Evolutionary conservation across 768 basidiomycete species (phyloP).

Genomic region (Boletus bicolor): DNA sequence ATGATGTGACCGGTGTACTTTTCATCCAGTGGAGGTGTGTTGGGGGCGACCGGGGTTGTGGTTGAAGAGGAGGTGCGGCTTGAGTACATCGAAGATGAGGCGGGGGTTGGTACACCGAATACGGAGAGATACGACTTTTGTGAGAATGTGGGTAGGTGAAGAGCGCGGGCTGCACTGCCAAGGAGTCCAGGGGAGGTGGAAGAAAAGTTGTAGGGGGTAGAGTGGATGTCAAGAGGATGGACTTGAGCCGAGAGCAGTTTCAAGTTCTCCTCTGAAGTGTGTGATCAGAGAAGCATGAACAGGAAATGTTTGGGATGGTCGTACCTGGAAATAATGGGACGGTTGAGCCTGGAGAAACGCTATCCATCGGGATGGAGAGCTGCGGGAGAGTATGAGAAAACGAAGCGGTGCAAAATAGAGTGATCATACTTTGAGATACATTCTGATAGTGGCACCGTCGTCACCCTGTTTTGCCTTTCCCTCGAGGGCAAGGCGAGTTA

Average conservation of each 20-base stretch:
- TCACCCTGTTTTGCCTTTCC: conserved; percentile 65
- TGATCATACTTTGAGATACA: conserved; percentile 69
- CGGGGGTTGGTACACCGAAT: conserved; percentile 42
- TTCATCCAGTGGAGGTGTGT: conserved; percentile 50
- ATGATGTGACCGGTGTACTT: conserved; percentile 74
- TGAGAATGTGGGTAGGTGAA: conserved; percentile 62
- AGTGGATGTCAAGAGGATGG: conserved; percentile 70
- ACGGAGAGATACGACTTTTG: conserved; percentile 58
- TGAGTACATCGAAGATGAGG: conserved; percentile 27
- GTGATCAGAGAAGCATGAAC: background rate
- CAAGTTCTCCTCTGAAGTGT: conserved; percentile 65
- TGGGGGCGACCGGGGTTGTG: conserved; percentile 24
- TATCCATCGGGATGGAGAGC: conserved; percentile 69
- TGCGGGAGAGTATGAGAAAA: conserved; percentile 23
- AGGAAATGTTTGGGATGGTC: conserved; percentile 6
- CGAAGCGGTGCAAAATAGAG: background rate
- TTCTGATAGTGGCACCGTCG: conserved; percentile 64
- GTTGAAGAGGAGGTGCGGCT: conserved; percentile 40
- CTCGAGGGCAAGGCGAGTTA: conserved; percentile 71
- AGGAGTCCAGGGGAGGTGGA: conserved; percentile 59
- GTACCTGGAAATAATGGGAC: conserved; percentile 72
- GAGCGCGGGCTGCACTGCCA: conserved; percentile 63
- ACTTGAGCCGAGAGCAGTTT: conserved; percentile 71
- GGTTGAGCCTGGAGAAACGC: conserved; percentile 60
- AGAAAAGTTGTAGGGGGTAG: conserved; percentile 74